Evolutionary conservation across 192 early-diverging fungal species (phyloP).

Genomic region (Endogone sp.): DNA sequence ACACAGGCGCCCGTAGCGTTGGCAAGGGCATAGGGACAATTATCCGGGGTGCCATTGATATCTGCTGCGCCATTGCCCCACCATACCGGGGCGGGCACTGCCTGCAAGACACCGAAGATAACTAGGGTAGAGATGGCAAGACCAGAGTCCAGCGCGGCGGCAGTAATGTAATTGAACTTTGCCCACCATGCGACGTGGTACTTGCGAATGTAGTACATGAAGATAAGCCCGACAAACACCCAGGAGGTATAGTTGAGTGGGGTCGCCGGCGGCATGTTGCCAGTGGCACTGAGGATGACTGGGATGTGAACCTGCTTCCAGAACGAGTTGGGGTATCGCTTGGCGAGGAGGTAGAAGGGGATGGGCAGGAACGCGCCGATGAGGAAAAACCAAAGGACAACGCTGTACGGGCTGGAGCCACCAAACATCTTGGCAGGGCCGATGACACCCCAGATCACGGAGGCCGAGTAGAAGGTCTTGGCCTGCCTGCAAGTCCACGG

Average conservation of each 20-base stretch:
- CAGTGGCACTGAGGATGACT: constrained; percentile 49
- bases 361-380: constrained; percentile 66
- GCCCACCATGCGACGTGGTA: constrained; percentile 57
- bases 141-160: constrained; percentile 47
- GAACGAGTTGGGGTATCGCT: constrained; percentile 54
- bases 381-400: constrained; percentile 52
- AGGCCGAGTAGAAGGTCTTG: constrained; percentile 60
- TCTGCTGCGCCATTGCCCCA: constrained; percentile 43
- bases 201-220: constrained; percentile 68
- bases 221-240: constrained; percentile 54
- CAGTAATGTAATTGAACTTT: constrained; percentile 52
- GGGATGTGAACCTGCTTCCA: constrained; percentile 61
- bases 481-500: constrained; percentile 55
- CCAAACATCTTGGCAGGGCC: constrained; percentile 69
- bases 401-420: constrained; percentile 34
- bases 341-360: constrained; percentile 61
- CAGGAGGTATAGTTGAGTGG: constrained; percentile 41
- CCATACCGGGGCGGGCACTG: constrained; percentile 41
- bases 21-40: constrained; percentile 41
- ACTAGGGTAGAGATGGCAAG: constrained; percentile 37
- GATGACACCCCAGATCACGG: constrained; percentile 79
- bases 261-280: constrained; percentile 57
- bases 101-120: constrained; percentile 27
- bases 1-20: constrained; percentile 39
- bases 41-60: constrained; percentile 24